These are phyloP conservation scores for Arabidopsis suecica DNA, from an alignment of 345 rosid species.

Conservation along the genomic window DNA sequence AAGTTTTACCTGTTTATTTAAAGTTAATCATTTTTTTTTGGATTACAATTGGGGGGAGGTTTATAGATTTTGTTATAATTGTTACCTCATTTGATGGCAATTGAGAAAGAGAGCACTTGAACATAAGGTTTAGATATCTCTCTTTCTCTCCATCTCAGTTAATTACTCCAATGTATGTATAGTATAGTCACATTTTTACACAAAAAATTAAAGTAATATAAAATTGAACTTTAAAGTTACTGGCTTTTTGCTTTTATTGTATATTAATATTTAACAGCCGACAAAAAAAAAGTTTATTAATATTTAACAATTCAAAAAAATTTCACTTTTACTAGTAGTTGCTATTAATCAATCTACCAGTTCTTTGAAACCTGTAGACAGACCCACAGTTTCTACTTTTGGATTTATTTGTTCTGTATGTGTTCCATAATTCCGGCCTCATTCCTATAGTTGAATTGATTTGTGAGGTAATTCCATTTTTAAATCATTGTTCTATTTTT, in stretches of 20 bases:
- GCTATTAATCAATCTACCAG: neutral
- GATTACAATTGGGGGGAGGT: slow-evolving; percentile 18
- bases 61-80: slow-evolving; percentile 33
- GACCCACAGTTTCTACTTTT: neutral
- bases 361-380: neutral
- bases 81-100: slow-evolving; percentile 21
- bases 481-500: neutral
- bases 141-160: slow-evolving; percentile 8
- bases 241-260: neutral
- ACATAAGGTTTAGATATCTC: slow-evolving; percentile 6
- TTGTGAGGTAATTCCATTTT: neutral
- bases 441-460: neutral
- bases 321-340: neutral
- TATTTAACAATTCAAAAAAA: neutral
- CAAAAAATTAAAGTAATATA: neutral
- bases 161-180: slow-evolving; percentile 19
- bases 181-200: slow-evolving; percentile 12
- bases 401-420: neutral
- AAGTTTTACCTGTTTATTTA: slow-evolving; percentile 2
- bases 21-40: slow-evolving; percentile 8
- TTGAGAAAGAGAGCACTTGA: slow-evolving; percentile 19
- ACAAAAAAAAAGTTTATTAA: no score
- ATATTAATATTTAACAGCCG: neutral
- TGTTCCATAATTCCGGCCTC: neutral
- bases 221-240: neutral